Conservation (phyloP, 768 basidiomycete species). For the Leccinum boreale region DNA sequence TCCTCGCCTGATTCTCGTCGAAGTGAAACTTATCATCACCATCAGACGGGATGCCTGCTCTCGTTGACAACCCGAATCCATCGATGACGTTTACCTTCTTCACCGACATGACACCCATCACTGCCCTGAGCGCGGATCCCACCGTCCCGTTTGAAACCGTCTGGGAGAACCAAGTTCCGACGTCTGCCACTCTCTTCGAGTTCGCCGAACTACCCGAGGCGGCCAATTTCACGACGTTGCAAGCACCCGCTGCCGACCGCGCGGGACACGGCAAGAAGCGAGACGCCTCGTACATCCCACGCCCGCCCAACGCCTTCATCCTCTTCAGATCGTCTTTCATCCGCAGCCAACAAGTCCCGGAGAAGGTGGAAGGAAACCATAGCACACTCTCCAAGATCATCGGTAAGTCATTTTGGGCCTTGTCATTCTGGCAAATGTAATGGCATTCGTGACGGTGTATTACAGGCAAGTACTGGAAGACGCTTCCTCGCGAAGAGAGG, state of each 20-base stretch:
- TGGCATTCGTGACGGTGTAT: neutral
- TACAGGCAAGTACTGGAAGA: slow-evolving; percentile 72
- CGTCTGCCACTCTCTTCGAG: slow-evolving; percentile 17
- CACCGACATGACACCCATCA: slow-evolving; percentile 54
- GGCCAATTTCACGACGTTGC: slow-evolving; percentile 18
- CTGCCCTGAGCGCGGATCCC: slow-evolving; percentile 39
- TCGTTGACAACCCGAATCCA: slow-evolving; percentile 51
- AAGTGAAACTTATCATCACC: neutral
- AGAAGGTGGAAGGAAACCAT: slow-evolving; percentile 76
- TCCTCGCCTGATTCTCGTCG: slow-evolving; percentile 4
- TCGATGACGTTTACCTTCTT: slow-evolving; percentile 62
- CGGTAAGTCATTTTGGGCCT: slow-evolving; percentile 37
- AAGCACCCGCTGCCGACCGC: slow-evolving; percentile 32
- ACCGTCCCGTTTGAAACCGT: slow-evolving; percentile 32
- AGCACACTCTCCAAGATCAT: slow-evolving; percentile 80
- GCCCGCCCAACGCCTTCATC: slow-evolving; percentile 84
- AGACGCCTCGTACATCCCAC: slow-evolving; percentile 73
- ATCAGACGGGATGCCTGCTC: slow-evolving; percentile 47
- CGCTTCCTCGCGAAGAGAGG: slow-evolving; percentile 62
- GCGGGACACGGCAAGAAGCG: slow-evolving; percentile 58
- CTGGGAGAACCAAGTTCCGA: slow-evolving; percentile 24
- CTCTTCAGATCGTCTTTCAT: slow-evolving; percentile 81
- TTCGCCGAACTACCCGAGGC: slow-evolving; percentile 15
- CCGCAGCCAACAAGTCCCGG: slow-evolving; percentile 67
- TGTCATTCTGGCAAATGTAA: neutral